Evolutionary conservation across 2,329 filamentous ascomycete species (phyloP), one percentile per base, ranked within the genome.

Genomic region (Nectriaceae sp.): DNA sequence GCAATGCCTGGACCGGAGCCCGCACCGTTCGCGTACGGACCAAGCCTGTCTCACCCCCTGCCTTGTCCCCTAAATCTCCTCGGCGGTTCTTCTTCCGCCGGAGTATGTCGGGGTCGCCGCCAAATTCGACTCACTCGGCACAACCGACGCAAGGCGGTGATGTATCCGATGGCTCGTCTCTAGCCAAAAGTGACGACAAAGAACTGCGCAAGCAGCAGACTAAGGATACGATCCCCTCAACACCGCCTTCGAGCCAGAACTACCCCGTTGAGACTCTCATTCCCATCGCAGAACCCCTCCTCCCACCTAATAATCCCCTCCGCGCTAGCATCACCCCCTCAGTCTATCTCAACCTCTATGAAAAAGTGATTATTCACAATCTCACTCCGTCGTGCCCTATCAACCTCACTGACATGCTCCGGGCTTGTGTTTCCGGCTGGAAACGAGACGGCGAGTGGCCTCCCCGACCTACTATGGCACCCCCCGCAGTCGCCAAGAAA

Each of bases 361-460:
- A 88, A 65, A 96, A 96, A 70, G 87, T 96, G 42, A 85, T 97
- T 36, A 68, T 91, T 1, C 86, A 93, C 62, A 82, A 79, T 31
- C 80, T 94, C 55, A 89, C 90, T 3, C 93, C 93, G 0, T 87
- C 88, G 2, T 89, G 95, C 15, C 93, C 93, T 3, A 88, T 97
- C 63, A 97, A 96, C 60, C 80, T 97, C 1, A 74, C 79, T 22
- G 90, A 96, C 60, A 85, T 97, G 73, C 83, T 89, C 19, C 80
- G 84, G 10, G 84, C 89, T 11, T 88, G 93, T 56, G 91, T 97
- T 1, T 79, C 87, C 21, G 93, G 93, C 37, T 97, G 93, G 93
- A 96, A 95, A 69, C 80, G 89, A 35, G 90, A 94, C 61, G 92
- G 91, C 15, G 90, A 96, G 68, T 97, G 93, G 93, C 92, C 93